Evolutionary conservation across 2,329 filamentous ascomycete species (phyloP).

Genomic region (Cryphonectria radicalis): DNA sequence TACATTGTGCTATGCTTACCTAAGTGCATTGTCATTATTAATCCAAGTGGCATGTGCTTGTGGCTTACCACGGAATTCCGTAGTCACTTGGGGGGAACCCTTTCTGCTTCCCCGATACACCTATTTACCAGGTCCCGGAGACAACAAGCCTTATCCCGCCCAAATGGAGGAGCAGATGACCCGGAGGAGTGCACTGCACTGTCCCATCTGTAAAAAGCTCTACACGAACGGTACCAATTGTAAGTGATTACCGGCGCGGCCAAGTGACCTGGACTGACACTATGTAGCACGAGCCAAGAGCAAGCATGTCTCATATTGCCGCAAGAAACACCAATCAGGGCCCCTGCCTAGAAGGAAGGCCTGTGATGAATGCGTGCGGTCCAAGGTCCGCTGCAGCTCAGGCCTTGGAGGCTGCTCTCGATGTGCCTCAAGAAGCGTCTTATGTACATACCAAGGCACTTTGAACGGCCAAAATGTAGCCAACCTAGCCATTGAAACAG

Average conservation of each 20-base stretch:
- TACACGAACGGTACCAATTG: slow-evolving; percentile 13
- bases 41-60: slow-evolving; percentile 12
- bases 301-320: slow-evolving; percentile 26
- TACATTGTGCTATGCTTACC: no score
- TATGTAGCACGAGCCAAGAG: slow-evolving; percentile 18
- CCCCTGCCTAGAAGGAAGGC: slow-evolving; percentile 21
- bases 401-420: slow-evolving; percentile 19
- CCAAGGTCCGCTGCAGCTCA: slow-evolving; percentile 21
- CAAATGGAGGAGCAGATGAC: slow-evolving; percentile 17
- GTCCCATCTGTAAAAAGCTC: slow-evolving; percentile 17
- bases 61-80: slow-evolving; percentile 20
- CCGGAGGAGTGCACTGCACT: slow-evolving; percentile 9
- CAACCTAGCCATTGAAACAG: slow-evolving; percentile 9
- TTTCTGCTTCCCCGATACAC: slow-evolving; percentile 8
- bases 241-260: slow-evolving; percentile 9
- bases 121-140: slow-evolving; percentile 8
- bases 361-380: slow-evolving; percentile 25
- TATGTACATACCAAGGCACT: slow-evolving; percentile 17
- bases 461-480: slow-evolving; percentile 3
- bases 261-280: slow-evolving; percentile 14
- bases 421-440: slow-evolving; percentile 17
- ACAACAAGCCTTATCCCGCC: slow-evolving; percentile 8
- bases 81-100: slow-evolving; percentile 14
- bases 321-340: slow-evolving; percentile 19
- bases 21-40: slow-evolving; percentile 14